A percentile compares a stretch with the other conserved stretches of the same genome.
Conservation (phyloP, 2,329 filamentous ascomycete species). For the Magnaporthiopsis incrustans region DNA sequence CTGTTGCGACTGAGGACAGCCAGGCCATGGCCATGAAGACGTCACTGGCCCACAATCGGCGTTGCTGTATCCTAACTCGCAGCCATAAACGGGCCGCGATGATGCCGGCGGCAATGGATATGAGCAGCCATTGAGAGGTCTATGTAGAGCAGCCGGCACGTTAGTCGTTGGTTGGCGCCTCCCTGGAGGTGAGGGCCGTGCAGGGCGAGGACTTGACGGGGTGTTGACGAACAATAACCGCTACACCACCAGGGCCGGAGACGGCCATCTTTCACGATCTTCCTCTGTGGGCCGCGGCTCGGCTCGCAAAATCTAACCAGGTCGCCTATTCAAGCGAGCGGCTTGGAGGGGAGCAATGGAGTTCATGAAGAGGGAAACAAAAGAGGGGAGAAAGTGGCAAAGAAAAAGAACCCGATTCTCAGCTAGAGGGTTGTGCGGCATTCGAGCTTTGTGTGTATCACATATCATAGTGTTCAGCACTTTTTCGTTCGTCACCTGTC, state of each 20-base stretch:
- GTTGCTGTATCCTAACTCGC: neutral
- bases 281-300: neutral
- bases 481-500: neutral
- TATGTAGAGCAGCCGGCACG: neutral
- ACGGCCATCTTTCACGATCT: neutral
- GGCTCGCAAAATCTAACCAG: neutral
- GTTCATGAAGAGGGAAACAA: neutral
- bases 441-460: neutral
- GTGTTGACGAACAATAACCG: neutral
- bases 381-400: neutral
- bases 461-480: too few species aligned
- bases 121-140: neutral
- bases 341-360: neutral
- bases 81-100: neutral
- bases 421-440: too few species aligned
- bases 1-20: neutral
- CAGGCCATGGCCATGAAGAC: neutral
- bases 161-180: neutral
- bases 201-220: neutral
- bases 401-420: too few species aligned
- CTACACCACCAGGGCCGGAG: neutral
- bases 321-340: neutral
- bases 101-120: neutral
- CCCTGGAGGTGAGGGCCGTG: neutral
- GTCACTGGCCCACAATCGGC: neutral